These are phyloP conservation scores for Epichloe hybrida DNA, from an alignment of 2,329 filamentous ascomycete genomes.

Conservation along the genomic window DNA sequence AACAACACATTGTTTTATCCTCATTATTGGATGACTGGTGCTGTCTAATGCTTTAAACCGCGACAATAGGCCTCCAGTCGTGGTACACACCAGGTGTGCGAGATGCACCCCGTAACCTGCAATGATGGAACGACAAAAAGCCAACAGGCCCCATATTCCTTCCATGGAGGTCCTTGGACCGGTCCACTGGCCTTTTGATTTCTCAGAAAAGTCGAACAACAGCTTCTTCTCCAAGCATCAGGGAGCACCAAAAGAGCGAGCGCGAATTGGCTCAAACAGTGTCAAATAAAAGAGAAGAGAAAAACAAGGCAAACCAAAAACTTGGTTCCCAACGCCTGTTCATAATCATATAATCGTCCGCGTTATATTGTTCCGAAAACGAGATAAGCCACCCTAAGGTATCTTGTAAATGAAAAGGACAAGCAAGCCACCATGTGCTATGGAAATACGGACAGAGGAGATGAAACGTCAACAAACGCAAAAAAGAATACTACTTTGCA, in stretches of 20 bases:
- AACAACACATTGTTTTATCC: neutral
- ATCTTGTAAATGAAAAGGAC: slow-evolving; percentile 14
- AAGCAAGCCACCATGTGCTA: neutral
- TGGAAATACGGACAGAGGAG: neutral
- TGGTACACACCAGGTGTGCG: slow-evolving; percentile 3
- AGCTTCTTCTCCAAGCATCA: neutral
- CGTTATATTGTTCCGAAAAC: slow-evolving; percentile 9
- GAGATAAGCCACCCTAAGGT: slow-evolving; percentile 14
- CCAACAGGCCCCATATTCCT: neutral
- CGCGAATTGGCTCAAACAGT: slow-evolving; percentile 2
- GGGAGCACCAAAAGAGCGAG: neutral
- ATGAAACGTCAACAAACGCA: neutral
- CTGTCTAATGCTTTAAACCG: neutral
- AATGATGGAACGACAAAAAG: slow-evolving; percentile 1
- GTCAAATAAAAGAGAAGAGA: neutral
- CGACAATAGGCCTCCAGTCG: neutral
- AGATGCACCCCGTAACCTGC: slow-evolving; percentile 4
- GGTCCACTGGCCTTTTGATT: neutral
- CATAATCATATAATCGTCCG: slow-evolving; percentile 14
- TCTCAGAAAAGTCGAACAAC: neutral
- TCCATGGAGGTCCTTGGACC: neutral
- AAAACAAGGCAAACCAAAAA: slow-evolving; percentile 4
- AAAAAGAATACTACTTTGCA: neutral
- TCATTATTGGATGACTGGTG: neutral
- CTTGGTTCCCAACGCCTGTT: slow-evolving; percentile 12